Evolutionary conservation across 2,329 filamentous ascomycete species (phyloP).

Genomic region (Calonectria pseudoturangicola): DNA sequence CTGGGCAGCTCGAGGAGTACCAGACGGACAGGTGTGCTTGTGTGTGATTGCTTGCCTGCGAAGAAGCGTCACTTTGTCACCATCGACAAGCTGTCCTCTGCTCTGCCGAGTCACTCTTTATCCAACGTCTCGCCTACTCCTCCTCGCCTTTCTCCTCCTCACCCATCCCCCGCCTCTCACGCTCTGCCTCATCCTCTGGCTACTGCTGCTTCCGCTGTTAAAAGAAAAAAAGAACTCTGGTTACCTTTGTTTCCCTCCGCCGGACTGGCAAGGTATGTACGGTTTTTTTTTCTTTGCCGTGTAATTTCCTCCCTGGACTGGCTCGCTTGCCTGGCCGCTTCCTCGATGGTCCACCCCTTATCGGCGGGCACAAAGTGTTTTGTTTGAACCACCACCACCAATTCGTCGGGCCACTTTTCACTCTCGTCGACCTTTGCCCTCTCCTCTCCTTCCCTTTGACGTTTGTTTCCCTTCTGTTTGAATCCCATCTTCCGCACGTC

Average conservation of each 20-base stretch:
- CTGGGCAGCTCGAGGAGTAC: not conserved
- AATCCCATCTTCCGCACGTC: constrained; percentile 23
- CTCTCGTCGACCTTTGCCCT: constrained; percentile 51
- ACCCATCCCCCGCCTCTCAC: not conserved
- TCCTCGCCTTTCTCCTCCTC: not conserved
- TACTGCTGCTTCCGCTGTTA: not conserved
- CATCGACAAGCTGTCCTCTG: constrained; percentile 38
- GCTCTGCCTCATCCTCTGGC: not conserved
- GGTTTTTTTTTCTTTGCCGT: constrained; percentile 21
- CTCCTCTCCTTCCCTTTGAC: constrained; percentile 42
- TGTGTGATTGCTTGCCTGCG: constrained; percentile 5
- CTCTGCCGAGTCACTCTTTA: constrained; percentile 8
- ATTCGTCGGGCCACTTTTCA: constrained; percentile 54
- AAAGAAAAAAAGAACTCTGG: not conserved
- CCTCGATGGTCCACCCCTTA: constrained; percentile 52
- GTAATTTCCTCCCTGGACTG: constrained; percentile 43
- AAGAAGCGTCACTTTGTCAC: constrained; percentile 37
- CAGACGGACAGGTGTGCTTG: constrained; percentile 15
- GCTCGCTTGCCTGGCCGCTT: constrained; percentile 52
- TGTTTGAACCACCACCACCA: constrained; percentile 37
- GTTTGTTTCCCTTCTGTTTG: constrained; percentile 27
- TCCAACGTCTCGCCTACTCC: constrained; percentile 9
- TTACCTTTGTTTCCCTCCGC: constrained; percentile 25
- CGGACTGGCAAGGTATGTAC: constrained; percentile 38
- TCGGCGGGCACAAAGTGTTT: constrained; percentile 43